These are phyloP conservation scores for Globisporangium uncinulatum DNA, from an alignment of 352 stramenopile genomes.

Conservation along the genomic window DNA sequence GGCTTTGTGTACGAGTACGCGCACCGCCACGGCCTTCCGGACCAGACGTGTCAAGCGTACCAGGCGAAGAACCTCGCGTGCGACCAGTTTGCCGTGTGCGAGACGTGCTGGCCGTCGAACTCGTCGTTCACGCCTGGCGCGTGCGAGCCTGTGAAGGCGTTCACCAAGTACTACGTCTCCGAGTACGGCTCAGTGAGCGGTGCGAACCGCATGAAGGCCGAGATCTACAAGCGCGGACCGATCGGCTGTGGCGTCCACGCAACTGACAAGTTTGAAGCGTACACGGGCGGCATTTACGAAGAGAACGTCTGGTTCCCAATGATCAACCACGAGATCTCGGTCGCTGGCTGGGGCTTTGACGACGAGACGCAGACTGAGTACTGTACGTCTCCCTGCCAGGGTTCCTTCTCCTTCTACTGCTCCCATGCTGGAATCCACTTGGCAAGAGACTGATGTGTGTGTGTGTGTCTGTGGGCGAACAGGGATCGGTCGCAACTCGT, in stretches of 20 bases:
- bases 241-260: conserved; percentile 87
- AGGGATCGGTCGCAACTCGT: conserved; percentile 90
- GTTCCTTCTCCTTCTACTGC: background rate
- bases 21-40: conserved; percentile 84
- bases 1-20: conserved; percentile 85
- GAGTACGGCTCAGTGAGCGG: conserved; percentile 88
- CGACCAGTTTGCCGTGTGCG: conserved; percentile 70
- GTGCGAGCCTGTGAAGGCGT: conserved; percentile 83
- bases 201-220: conserved; percentile 86
- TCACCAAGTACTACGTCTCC: conserved; percentile 86
- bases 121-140: conserved; percentile 78
- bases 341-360: conserved; percentile 84
- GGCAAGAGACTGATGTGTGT: conserved; percentile 3
- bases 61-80: conserved; percentile 81
- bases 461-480: conserved; percentile 1
- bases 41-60: conserved; percentile 91
- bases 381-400: conserved; percentile 35
- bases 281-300: conserved; percentile 78
- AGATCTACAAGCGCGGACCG: conserved; percentile 89
- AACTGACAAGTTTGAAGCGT: conserved; percentile 81
- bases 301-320: conserved; percentile 76
- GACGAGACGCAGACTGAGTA: conserved; percentile 87
- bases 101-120: conserved; percentile 87
- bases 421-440: too few relatives aligned
- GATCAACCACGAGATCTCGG: conserved; percentile 89